A percentile compares a stretch with the other conserved stretches of the same genome.
Evolutionary conservation across 495 filamentous ascomycete genomes (phyloP).

Genomic region (Acidiella bohemica): DNA sequence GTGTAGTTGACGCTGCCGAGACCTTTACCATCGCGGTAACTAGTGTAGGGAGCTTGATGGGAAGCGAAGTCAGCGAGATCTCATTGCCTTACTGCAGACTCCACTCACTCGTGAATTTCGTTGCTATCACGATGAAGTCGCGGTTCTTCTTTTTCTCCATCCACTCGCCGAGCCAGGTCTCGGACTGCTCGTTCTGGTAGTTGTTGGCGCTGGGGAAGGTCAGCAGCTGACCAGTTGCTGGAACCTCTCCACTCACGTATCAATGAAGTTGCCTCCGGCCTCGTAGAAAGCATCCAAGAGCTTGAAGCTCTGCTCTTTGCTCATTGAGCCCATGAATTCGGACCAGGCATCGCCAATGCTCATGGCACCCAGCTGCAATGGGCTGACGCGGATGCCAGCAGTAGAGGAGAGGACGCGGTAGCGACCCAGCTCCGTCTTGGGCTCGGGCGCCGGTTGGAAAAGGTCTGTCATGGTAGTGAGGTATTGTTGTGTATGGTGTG

Average conservation of each 20-base stretch:
- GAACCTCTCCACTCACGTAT: conserved; percentile 39
- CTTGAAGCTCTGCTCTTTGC: conserved; percentile 45
- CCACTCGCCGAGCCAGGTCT: conserved; percentile 68
- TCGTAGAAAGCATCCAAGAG: conserved; percentile 54
- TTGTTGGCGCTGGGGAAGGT: conserved; percentile 14
- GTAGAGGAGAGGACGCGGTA: conserved; percentile 47
- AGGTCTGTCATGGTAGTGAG: conserved; percentile 8
- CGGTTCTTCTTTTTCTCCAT: conserved; percentile 41
- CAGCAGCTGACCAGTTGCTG: background rate
- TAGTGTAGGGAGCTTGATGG: conserved; percentile 15
- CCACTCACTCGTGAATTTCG: conserved; percentile 56
- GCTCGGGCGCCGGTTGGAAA: conserved; percentile 32
- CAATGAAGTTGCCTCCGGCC: conserved; percentile 65
- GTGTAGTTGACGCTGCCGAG: conserved; percentile 33
- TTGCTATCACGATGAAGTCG: conserved; percentile 55
- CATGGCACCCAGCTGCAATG: conserved; percentile 46
- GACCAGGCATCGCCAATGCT: conserved; percentile 44
- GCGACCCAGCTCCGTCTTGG: conserved; percentile 42
- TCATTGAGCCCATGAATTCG: conserved; percentile 41
- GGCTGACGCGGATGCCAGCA: conserved; percentile 47
- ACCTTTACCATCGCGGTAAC: conserved; percentile 13
- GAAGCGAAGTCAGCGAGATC: no score
- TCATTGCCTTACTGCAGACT: no score
- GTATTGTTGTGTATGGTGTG: no score
- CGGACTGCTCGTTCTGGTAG: conserved; percentile 58